Evolutionary conservation across 306 rosid species (phyloP), one percentile per base, ranked within the genome.

Genomic region (Rubus parviflorus): DNA sequence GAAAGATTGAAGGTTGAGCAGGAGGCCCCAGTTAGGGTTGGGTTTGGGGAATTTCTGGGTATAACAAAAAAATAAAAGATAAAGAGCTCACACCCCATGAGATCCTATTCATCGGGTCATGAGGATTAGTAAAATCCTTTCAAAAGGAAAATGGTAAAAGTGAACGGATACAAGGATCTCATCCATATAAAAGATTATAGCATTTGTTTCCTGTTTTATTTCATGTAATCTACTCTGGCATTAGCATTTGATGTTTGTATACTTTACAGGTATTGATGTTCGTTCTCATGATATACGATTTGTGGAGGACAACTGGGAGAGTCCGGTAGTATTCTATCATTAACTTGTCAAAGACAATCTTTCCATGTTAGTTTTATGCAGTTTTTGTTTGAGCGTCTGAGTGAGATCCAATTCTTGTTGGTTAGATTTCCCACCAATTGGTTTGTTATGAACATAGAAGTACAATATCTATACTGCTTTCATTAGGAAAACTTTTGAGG

Each of bases 281-380:
- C 71, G 76, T 56, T 89, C 92, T 38, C 98, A 92, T 89, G 98
- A 94, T 87, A 92, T 92, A 86, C 85, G 97, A 68, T 94, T 94
- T 86, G 98, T 94, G 83, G 98, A 92, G 88, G 97, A 94, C 86
- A 94, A 94, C 80, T 94, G 97, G 98, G 98, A 94, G 92, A 94
- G 97, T 85, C 98, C 97, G 95, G 98, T 94, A 94, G 84, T 83
- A 66, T 74, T 69, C 82, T 35, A 8, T 78, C 79, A 53, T 70
- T 77, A 56, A 60, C 17, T 76, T 25, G 53, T 47, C 57, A 6
- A 15, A 30, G 6, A 49, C 49, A 41, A 11, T 74, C 8, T 51
- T 82, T 49, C 43, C 20, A 47, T 69, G 45, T 77, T 62, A 68
- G 38, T 14, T 75, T 70, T 45, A 41, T 73, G 23, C 41, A 56